Evolutionary conservation across 495 filamentous ascomycete species (phyloP), one percentile per base, ranked within the genome.

Genomic region (Annulohypoxylon moriforme): DNA sequence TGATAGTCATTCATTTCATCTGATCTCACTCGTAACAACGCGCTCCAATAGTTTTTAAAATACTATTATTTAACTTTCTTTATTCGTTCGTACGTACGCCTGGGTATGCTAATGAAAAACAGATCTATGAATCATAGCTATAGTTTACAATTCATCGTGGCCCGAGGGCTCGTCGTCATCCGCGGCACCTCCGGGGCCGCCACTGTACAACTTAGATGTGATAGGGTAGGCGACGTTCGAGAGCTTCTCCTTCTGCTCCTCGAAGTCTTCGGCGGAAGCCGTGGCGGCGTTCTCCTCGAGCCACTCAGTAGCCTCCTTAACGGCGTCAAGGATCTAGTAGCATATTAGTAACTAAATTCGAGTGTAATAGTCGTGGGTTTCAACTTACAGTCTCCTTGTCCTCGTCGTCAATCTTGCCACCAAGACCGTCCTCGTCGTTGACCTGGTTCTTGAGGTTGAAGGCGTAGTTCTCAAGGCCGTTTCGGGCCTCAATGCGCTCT

Each of bases 181-280:
- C 56, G 85, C 88, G 18, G 85, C 85, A 55, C 84, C 87, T 34
- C 88, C 88, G 69, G 85, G 40, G n/a, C 40, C 89, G 74, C 88
- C 88, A 78, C 89, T 85, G 84, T 99, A 97, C 58, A 97, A 85
- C 89, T 99, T 99, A 86, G 92, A 95, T 76, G 96, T 99, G 84
- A 99, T 99, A 34, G 96, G 96, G 85, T 98, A 98, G 22, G 96
- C 96, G 62, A 98, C 92, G 82, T 91, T 90, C 75, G 92, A 95
- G 71, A 99, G 89, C 87, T 97, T 97, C 91, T 99, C 95, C 88
- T 95, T 97, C 86, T 98, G 94, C 89, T 99, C 96, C 81, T 97
- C 93, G 75, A 98, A 98, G 85, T 98, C 96, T 86, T 98, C 96
- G 59, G 90, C 85, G 67, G 86, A 88, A 64, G 96, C 96, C 56